A percentile compares a stretch with the other conserved stretches of the same genome.
phyloP scores from a whole-genome alignment of 148 eudicot genomes.

The Camellia japonica region DNA sequence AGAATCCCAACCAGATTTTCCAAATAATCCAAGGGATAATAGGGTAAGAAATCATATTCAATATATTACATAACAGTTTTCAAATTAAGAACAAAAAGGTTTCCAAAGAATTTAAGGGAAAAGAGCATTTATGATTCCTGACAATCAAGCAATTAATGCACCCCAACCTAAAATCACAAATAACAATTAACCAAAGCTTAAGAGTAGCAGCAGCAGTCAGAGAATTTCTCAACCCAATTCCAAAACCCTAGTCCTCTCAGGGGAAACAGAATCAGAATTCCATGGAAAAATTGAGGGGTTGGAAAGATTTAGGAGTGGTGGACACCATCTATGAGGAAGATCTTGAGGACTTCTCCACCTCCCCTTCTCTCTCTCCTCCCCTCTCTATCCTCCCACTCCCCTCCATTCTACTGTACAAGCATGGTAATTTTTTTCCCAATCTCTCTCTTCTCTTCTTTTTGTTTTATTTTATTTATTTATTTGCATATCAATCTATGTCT shows the following conservation, averaged over 20 bases:
- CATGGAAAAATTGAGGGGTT: slow-evolving; percentile 17
- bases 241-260: slow-evolving; percentile 15
- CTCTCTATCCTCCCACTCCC: slow-evolving; percentile 23
- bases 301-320: slow-evolving; percentile 54
- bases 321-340: slow-evolving; percentile 73
- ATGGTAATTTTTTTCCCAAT: slow-evolving; percentile 39
- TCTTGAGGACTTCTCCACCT: slow-evolving; percentile 14
- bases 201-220: neutral
- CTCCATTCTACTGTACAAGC: slow-evolving; percentile 41
- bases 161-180: slow-evolving; percentile 19
- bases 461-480: too few relatives aligned
- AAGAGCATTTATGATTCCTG: slow-evolving; percentile 33
- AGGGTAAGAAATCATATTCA: neutral
- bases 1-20: neutral
- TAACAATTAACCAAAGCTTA: neutral
- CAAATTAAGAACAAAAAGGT: neutral
- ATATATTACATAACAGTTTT: neutral
- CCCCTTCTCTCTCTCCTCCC: slow-evolving; percentile 30
- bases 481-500: neutral
- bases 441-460: neutral
- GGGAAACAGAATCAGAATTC: neutral
- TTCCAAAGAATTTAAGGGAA: neutral
- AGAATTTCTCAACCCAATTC: slow-evolving; percentile 18
- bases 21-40: neutral
- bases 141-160: slow-evolving; percentile 37